Percentiles rank a stretch among this genome's conserved stretches.
Conservation (phyloP, 495 filamentous ascomycete species). For the Patellaria atrata region DNA sequence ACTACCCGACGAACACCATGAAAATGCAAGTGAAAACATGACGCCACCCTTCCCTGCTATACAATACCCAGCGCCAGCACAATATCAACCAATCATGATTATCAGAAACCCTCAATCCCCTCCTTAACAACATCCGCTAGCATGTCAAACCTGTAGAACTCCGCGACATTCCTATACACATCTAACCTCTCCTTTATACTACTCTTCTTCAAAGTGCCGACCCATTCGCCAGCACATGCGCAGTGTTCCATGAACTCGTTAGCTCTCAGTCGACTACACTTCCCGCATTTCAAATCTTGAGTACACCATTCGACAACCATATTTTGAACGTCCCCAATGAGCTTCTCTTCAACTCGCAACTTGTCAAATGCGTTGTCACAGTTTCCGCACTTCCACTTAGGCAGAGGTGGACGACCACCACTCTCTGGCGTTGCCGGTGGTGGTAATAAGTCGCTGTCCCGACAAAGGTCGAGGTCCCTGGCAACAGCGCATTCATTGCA, state of each 20-base stretch:
- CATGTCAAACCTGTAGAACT: constrained; percentile 67
- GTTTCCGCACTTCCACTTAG: constrained; percentile 60
- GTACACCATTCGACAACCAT: constrained; percentile 66
- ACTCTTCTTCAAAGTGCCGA: constrained; percentile 50
- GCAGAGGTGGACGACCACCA: constrained; percentile 10
- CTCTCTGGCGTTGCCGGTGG: constrained; percentile 28
- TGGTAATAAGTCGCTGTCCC: constrained; percentile 65
- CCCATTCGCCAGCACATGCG: constrained; percentile 77
- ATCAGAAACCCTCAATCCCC: constrained; percentile 17
- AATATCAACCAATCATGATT: too few species aligned
- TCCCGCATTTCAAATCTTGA: constrained; percentile 77
- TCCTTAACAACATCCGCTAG: constrained; percentile 57
- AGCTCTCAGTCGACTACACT: constrained; percentile 49
- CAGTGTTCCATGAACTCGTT: constrained; percentile 98
- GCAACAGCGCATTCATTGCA: constrained; percentile 79
- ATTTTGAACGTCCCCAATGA: constrained; percentile 64
- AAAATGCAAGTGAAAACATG: too few species aligned
- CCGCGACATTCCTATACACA: constrained; percentile 59
- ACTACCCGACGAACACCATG: too few species aligned
- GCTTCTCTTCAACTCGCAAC: constrained; percentile 65
- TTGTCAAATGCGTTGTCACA: constrained; percentile 64
- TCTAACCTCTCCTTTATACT: constrained; percentile 49
- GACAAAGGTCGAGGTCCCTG: constrained; percentile 82
- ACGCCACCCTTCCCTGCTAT: too few species aligned
- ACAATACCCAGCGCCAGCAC: too few species aligned